These are phyloP conservation scores for Fusarium poae DNA, from an alignment of 2,329 filamentous ascomycete species.

Conservation along the genomic window DNA sequence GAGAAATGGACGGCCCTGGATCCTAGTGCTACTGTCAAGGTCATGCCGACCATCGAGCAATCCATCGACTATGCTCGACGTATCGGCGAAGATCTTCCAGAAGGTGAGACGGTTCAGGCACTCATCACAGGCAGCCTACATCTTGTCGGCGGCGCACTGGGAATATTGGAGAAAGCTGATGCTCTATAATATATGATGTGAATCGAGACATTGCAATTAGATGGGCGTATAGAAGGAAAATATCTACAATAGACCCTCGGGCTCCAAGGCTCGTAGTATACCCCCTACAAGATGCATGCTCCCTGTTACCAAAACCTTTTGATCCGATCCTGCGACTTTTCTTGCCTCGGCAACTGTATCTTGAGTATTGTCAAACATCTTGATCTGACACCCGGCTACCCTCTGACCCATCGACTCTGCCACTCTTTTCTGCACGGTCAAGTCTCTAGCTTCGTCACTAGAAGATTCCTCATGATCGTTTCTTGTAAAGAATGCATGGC, in stretches of 20 bases:
- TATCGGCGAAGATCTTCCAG: slow-evolving; percentile 49
- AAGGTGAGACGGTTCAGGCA: slow-evolving; percentile 58
- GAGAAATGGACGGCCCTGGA: slow-evolving; percentile 65
- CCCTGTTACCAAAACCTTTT: slow-evolving; percentile 80
- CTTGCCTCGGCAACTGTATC: slow-evolving; percentile 74
- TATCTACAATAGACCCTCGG: slow-evolving; percentile 54
- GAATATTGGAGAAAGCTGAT: slow-evolving; percentile 62
- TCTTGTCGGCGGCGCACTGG: slow-evolving; percentile 68
- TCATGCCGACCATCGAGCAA: slow-evolving; percentile 67
- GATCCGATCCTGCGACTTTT: slow-evolving; percentile 58
- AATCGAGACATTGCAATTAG: background rate
- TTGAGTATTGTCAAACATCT: slow-evolving; percentile 75
- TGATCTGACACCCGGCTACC: slow-evolving; percentile 60
- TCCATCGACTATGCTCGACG: slow-evolving; percentile 63
- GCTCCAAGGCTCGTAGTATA: slow-evolving; percentile 77
- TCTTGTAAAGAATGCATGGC: slow-evolving; percentile 82
- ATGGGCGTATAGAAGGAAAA: slow-evolving; percentile 4
- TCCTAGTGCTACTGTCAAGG: slow-evolving; percentile 59
- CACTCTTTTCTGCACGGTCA: slow-evolving; percentile 75
- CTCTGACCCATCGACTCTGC: slow-evolving; percentile 71
- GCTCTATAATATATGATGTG: slow-evolving; percentile 52
- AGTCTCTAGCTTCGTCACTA: slow-evolving; percentile 58
- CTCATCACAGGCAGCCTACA: slow-evolving; percentile 74
- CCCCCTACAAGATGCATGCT: slow-evolving; percentile 88
- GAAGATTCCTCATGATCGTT: slow-evolving; percentile 65